Base-by-base conservation (phyloP, 768 basidiomycete species). In the Rhodotorula paludigena region DNA sequence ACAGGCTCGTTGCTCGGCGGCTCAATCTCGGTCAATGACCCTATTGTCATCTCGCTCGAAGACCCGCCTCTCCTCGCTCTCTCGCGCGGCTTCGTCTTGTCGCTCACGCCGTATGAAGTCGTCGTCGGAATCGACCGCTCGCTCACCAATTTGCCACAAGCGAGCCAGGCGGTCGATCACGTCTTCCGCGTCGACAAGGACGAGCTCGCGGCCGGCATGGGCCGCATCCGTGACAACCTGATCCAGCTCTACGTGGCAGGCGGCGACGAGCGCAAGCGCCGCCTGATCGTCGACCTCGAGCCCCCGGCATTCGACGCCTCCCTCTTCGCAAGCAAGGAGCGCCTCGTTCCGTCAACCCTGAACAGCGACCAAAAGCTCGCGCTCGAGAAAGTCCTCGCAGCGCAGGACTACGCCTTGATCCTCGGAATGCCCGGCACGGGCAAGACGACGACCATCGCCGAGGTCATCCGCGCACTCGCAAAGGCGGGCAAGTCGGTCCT, bases 371-470 rank as follows among this genome's bases (percentile, higher is more conserved):
- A 99, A 79, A 70, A 80, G 74, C 73, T 77, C 12, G 94, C 93
- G 3, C 83, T 94, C 77, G 78, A 79, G 30, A 88, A 86, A 73
- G 89, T 88, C 5, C 77, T 98, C 33, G 80, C 82, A 11, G 91
- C 96, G 3, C 81, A 84, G 64, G 92, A 99, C 77, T 99, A 97
- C 76, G 88, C 93, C 1, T 80, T 98, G 63, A 84, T 99, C 35
- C 82, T 98, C 12, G 96, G 96, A 23, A 97, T 98, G 96, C 96
- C 96, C 14, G 96, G 96, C 1, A 98, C 94, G 8, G 94, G 96
- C 14, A 99, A 99, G 80, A 96, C 94, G 49, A 94, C 92, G 2
- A 89, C 96, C 8, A 89, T 96, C 68, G 90, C 89, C 1, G 87
- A 90, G 39, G 83, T 96, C 55, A 92, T 98, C 76, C 83, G 85